A percentile compares a stretch with the other conserved stretches of the same genome.
phyloP scores from a whole-genome alignment of 116 monocot species.

The Dioscorea cayenensis region DNA sequence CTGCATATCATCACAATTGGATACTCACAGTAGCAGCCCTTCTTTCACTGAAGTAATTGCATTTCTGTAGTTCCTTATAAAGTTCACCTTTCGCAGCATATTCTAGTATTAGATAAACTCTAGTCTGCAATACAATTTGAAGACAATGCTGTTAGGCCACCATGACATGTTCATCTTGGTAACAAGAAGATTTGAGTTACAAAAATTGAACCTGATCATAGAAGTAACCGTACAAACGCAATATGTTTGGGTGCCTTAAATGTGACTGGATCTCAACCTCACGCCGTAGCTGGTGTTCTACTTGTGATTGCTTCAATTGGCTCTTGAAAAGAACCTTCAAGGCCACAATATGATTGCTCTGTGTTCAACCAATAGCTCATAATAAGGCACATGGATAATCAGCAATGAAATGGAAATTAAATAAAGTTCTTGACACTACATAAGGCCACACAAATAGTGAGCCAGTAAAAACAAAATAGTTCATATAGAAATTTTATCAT shows the following conservation, averaged over 20 bases:
- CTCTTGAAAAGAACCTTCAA: slow-evolving; percentile 95
- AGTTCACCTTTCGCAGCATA: slow-evolving; percentile 83
- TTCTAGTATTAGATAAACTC: slow-evolving; percentile 75
- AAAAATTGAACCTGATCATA: slow-evolving; percentile 84
- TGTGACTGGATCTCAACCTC: slow-evolving; percentile 99
- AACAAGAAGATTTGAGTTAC: neutral
- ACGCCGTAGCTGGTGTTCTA: slow-evolving; percentile 90
- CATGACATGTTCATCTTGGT: too few species aligned
- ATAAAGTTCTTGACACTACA: too few species aligned
- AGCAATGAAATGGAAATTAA: too few species aligned
- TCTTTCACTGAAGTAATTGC: slow-evolving; percentile 55
- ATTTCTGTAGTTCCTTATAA: slow-evolving; percentile 73
- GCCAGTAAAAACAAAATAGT: neutral
- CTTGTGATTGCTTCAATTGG: slow-evolving; percentile 95
- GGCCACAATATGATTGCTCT: slow-evolving; percentile 95
- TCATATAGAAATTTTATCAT: neutral
- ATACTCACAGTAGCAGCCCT: slow-evolving; percentile 21
- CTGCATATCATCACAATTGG: too few species aligned
- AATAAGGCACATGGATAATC: neutral
- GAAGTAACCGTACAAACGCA: slow-evolving; percentile 95
- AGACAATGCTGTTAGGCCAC: too few species aligned
- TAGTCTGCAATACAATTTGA: slow-evolving; percentile 29
- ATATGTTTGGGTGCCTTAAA: slow-evolving; percentile 83
- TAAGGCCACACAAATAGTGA: too few species aligned
- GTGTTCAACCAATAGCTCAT: slow-evolving; percentile 4